Evolutionary conservation across 805 yeast species (phyloP).

Genomic region (Kazachstania martiniae): DNA sequence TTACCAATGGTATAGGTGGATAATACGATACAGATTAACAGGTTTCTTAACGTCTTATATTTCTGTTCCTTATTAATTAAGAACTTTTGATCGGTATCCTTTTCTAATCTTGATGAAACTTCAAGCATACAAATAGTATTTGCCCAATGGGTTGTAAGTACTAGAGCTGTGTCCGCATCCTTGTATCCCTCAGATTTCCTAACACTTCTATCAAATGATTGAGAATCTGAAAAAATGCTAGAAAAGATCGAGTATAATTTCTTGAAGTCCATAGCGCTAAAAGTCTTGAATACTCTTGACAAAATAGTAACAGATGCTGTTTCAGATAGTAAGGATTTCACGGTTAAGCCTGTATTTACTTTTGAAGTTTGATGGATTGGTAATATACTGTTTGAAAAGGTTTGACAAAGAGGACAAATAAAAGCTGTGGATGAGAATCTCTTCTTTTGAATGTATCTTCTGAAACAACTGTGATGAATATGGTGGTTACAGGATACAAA

Average conservation of each 20-base stretch:
- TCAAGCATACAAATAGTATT: constrained; percentile 44
- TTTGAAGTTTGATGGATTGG: constrained; percentile 17
- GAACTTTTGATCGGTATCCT: constrained; percentile 25
- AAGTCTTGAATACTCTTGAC: constrained; percentile 8
- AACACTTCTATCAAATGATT: constrained; percentile 14
- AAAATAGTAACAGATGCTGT: constrained; percentile 7
- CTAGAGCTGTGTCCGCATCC: constrained; percentile 11
- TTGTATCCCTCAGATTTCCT: constrained; percentile 9
- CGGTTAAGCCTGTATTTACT: constrained; percentile 5
- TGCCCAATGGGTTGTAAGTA: constrained; percentile 22
- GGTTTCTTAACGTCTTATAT: constrained; percentile 28
- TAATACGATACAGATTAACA: constrained; percentile 18
- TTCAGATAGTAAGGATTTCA: constrained; percentile 4
- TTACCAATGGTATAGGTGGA: constrained; percentile 13
- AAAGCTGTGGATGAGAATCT: constrained; percentile 50
- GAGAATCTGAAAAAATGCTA: constrained; percentile 10
- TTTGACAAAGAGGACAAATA: constrained; percentile 90
- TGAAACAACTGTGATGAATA: constrained; percentile 74
- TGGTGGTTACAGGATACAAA: constrained; percentile 89
- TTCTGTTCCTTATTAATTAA: constrained; percentile 31
- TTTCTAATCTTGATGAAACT: constrained; percentile 42
- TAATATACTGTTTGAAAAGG: constrained; percentile 34
- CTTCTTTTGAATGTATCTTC: constrained; percentile 56
- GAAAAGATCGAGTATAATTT: constrained; percentile 12
- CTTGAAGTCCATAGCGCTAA: constrained; percentile 8